Evolutionary conservation across 192 early-diverging fungal species (phyloP).

Genomic region (Coemansia sp.): DNA sequence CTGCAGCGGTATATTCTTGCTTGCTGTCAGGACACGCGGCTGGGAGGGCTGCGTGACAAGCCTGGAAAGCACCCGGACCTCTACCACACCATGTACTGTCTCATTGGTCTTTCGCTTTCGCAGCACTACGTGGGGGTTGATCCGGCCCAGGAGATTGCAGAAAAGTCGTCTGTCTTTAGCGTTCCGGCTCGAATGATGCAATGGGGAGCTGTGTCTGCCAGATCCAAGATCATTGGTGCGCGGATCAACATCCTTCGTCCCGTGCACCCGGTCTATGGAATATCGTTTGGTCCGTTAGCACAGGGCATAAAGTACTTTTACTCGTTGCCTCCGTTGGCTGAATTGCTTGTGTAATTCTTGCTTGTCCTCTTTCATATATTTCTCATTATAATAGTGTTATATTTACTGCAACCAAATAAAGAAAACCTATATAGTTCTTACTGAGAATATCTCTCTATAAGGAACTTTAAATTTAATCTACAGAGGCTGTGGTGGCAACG

Average conservation of each 20-base stretch:
- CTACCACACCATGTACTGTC: conserved; percentile 94
- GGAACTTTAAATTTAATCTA: neutral
- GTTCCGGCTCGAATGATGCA: conserved; percentile 51
- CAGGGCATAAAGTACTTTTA: conserved; percentile 48
- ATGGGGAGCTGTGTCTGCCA: conserved; percentile 27
- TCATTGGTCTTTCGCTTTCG: conserved; percentile 80
- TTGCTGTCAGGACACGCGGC: conserved; percentile 68
- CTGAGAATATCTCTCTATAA: neutral
- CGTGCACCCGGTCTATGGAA: conserved; percentile 46
- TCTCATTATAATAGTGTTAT: neutral
- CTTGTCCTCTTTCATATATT: neutral
- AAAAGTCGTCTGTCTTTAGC: conserved; percentile 34
- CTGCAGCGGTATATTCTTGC: conserved; percentile 88
- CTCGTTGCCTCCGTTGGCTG: conserved; percentile 26
- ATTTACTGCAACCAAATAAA: neutral
- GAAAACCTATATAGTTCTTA: too few species aligned
- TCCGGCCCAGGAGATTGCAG: conserved; percentile 10
- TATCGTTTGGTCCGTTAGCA: conserved; percentile 33
- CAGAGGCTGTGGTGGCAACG: neutral
- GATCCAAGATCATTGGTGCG: conserved; percentile 21
- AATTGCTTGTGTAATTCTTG: conserved; percentile 5
- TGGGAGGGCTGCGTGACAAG: conserved; percentile 90
- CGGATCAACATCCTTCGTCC: conserved; percentile 33
- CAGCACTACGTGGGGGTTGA: conserved; percentile 71
- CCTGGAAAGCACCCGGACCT: conserved; percentile 86